phyloP scores from a whole-genome alignment of 129 eudicot species.

The Chrysanthemum seticuspe region DNA sequence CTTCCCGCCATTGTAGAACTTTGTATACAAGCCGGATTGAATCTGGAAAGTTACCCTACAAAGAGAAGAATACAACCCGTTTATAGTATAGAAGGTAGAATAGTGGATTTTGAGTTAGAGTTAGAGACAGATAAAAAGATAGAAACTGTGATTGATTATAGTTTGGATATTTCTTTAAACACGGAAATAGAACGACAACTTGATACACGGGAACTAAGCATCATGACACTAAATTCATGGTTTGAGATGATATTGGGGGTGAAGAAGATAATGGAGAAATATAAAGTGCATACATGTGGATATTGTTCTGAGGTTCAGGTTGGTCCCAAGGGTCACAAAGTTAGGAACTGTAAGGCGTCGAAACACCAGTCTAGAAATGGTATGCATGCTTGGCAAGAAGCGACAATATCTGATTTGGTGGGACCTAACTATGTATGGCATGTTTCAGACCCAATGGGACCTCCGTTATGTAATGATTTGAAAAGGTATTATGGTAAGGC shows the following conservation, averaged over 20 bases:
- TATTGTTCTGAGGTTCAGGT: slow-evolving; percentile 77
- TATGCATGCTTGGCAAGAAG: slow-evolving; percentile 79
- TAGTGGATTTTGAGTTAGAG: slow-evolving; percentile 54
- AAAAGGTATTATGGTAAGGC: slow-evolving; percentile 74
- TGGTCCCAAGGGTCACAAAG: slow-evolving; percentile 76
- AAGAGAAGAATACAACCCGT: slow-evolving; percentile 64
- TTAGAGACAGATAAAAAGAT: slow-evolving; percentile 9
- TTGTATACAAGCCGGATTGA: slow-evolving; percentile 65
- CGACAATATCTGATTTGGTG: slow-evolving; percentile 59
- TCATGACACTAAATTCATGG: slow-evolving; percentile 50
- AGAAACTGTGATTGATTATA: slow-evolving; percentile 9
- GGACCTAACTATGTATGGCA: slow-evolving; percentile 76
- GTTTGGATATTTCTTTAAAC: slow-evolving; percentile 25
- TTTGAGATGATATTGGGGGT: slow-evolving; percentile 54
- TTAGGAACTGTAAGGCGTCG: slow-evolving; percentile 62
- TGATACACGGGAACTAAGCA: slow-evolving; percentile 34
- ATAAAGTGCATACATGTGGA: slow-evolving; percentile 61
- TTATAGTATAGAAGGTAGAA: slow-evolving; percentile 66
- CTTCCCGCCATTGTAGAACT: slow-evolving; percentile 63
- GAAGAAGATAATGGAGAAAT: slow-evolving; percentile 61
- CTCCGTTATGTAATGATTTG: slow-evolving; percentile 47
- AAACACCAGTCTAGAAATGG: slow-evolving; percentile 67
- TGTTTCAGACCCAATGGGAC: slow-evolving; percentile 41
- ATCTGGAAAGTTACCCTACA: slow-evolving; percentile 52
- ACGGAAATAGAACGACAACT: background rate